These are phyloP conservation scores for Termitomyces sp. DNA, from an alignment of 768 basidiomycete species.

Conservation along the genomic window DNA sequence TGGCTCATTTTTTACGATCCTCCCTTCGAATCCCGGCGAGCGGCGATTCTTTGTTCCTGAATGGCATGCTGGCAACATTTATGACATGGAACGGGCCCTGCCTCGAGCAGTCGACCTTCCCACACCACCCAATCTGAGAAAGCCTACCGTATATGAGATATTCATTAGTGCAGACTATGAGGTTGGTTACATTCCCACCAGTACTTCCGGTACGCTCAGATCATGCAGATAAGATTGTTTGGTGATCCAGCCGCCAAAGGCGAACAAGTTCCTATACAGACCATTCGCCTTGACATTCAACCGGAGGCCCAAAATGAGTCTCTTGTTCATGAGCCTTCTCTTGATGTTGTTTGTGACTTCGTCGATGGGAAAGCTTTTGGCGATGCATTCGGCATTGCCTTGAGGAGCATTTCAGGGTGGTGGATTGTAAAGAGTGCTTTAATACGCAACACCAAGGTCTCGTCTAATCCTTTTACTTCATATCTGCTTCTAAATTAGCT, in stretches of 20 bases:
- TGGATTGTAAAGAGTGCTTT: slow-evolving; percentile 42
- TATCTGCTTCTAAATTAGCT: not conserved
- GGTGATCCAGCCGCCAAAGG: slow-evolving; percentile 56
- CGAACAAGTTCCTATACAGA: slow-evolving; percentile 47
- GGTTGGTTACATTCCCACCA: slow-evolving; percentile 27
- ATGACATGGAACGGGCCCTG: slow-evolving; percentile 51
- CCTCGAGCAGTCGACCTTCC: slow-evolving; percentile 48
- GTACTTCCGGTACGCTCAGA: not conserved
- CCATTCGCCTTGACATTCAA: slow-evolving; percentile 44
- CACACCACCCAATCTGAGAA: slow-evolving; percentile 29
- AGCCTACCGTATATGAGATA: slow-evolving; percentile 55
- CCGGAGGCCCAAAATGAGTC: slow-evolving; percentile 25
- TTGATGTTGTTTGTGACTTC: slow-evolving; percentile 62
- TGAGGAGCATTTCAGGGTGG: slow-evolving; percentile 48
- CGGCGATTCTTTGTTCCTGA: slow-evolving; percentile 25
- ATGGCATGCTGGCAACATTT: slow-evolving; percentile 90
- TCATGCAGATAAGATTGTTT: slow-evolving; percentile 69
- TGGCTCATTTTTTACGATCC: slow-evolving; percentile 71
- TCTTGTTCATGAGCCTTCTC: slow-evolving; percentile 40
- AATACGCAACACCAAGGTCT: slow-evolving; percentile 12
- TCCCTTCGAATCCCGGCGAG: slow-evolving; percentile 32
- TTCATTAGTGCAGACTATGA: slow-evolving; percentile 84
- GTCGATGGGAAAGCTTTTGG: slow-evolving; percentile 76
- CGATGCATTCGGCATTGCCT: slow-evolving; percentile 56
- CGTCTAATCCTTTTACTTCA: not conserved